Base-by-base conservation (phyloP, 2,329 filamentous ascomycete species). In the Ophiostoma sp. region DNA sequence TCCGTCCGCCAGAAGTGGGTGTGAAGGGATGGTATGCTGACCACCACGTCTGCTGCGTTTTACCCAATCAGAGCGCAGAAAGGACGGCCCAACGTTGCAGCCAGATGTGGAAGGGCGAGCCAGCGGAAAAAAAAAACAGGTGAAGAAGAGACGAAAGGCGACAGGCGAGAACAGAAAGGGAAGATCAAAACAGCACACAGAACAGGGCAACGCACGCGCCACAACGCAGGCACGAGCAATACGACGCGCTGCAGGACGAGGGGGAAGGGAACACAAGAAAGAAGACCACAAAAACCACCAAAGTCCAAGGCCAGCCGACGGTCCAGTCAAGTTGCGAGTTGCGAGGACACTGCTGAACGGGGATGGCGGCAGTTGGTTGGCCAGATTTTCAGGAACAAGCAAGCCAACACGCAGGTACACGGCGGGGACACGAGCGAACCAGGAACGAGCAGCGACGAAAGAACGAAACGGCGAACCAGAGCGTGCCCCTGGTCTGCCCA, bases 21-120 rank as follows among this genome's bases (percentile, higher is more conserved):
- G 73, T 72, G 70, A 52, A 74, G 36, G 48, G 70, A 68, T 74
- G 70, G 70, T 36, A 70, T 68, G 73, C 73, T 70, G 73, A 74
- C 73, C 73, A 70, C 63, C 70, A 74, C 52, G 17, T 17, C 45
- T 55, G n/a, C 17, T 12, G n/a, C 9, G 73, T 45, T 69, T 59
- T 70, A 59, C 70, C 42, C 70, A 72, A 71, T 61, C 69, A 74
- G 72, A 71, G 17, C n/a, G 25, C 63, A 57, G 31, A 57, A 45
- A 36, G 11, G 22, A 55, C 42, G 48, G 59, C 42, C 70, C 64
- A 72, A 31, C 48, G 48, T 70, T 33, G 22, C 68, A 63, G 66
- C 55, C 12, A n/a, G 36, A 36, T 45, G 70, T 72, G 59, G 59
- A 45, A 66, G 70, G 48, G 31, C 70, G 25, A 50, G 45, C 42